phyloP scores from a whole-genome alignment of 2,329 filamentous ascomycete species.

The Colletotrichum higginsianum region DNA sequence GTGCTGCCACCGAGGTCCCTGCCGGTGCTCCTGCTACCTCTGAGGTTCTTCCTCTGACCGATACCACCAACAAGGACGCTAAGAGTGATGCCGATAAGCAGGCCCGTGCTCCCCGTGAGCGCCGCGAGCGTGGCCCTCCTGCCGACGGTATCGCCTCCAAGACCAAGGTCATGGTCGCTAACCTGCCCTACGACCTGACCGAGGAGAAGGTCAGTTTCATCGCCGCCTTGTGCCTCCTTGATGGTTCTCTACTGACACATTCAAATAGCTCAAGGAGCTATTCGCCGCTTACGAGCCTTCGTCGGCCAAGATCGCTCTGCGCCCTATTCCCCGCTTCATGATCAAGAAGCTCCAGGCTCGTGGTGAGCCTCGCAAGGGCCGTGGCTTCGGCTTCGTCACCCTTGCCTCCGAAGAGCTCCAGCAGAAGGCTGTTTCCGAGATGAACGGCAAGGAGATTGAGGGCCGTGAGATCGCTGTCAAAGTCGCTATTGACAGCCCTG shows the following conservation, averaged over 20 bases:
- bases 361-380: slow-evolving; percentile 98
- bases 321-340: slow-evolving; percentile 99
- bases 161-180: slow-evolving; percentile 99
- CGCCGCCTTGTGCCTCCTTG: not conserved
- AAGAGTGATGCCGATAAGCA: slow-evolving; percentile 73
- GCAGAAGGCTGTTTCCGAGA: slow-evolving; percentile 96
- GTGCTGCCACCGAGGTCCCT: slow-evolving; percentile 59
- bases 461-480: slow-evolving; percentile 99
- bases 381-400: slow-evolving; percentile 98
- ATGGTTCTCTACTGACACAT: slow-evolving; percentile 44
- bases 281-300: slow-evolving; percentile 93
- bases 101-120: slow-evolving; percentile 71
- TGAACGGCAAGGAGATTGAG: slow-evolving; percentile 99
- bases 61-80: slow-evolving; percentile 73
- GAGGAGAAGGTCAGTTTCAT: slow-evolving; percentile 86
- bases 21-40: slow-evolving; percentile 62
- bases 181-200: slow-evolving; percentile 97
- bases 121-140: slow-evolving; percentile 90
- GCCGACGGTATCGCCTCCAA: slow-evolving; percentile 98
- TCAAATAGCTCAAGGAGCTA: slow-evolving; percentile 90
- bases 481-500: slow-evolving; percentile 99
- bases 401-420: slow-evolving; percentile 95
- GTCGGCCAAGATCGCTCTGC: slow-evolving; percentile 98
- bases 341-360: slow-evolving; percentile 99
- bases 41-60: slow-evolving; percentile 72